Evolutionary conservation across 225 moss, liverwort and hornwort genomes (phyloP).

Genomic region (Physcomitrium patens): DNA sequence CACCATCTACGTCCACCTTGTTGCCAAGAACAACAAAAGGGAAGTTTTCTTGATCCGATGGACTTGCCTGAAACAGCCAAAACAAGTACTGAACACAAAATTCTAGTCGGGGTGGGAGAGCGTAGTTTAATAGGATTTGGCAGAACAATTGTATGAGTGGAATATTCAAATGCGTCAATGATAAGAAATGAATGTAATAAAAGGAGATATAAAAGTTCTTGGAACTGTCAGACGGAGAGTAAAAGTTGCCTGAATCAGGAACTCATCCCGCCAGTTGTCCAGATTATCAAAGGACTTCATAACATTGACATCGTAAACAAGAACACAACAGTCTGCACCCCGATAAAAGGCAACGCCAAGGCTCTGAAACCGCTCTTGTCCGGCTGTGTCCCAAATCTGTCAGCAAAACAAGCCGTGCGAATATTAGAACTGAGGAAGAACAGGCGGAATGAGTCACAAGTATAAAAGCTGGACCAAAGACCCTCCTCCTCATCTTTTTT

Average conservation of each 20-base stretch:
- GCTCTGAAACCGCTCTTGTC: slow-evolving; percentile 96
- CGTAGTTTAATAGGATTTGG: no score
- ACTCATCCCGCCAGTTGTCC: slow-evolving; percentile 98
- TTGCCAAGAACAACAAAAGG: slow-evolving; percentile 94
- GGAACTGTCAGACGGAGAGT: background rate
- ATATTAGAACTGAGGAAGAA: background rate
- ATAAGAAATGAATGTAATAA: no score
- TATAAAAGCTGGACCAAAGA: background rate
- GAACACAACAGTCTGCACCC: slow-evolving; percentile 97
- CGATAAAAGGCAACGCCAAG: slow-evolving; percentile 95
- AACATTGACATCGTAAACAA: slow-evolving; percentile 95
- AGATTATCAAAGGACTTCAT: slow-evolving; percentile 96
- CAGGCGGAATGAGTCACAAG: background rate
- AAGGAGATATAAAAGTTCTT: no score
- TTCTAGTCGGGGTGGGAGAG: background rate
- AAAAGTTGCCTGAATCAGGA: slow-evolving; percentile 81
- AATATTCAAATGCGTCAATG: no score
- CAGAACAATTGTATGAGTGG: no score
- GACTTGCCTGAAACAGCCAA: slow-evolving; percentile 71
- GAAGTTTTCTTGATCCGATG: slow-evolving; percentile 86
- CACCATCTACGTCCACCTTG: slow-evolving; percentile 93
- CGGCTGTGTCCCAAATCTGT: slow-evolving; percentile 98
- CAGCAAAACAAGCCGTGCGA: background rate
- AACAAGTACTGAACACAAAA: background rate
- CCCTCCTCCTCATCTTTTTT: no score